These are phyloP conservation scores for Manihot esculenta DNA, from an alignment of 441 rosid genomes.

Conservation along the genomic window DNA sequence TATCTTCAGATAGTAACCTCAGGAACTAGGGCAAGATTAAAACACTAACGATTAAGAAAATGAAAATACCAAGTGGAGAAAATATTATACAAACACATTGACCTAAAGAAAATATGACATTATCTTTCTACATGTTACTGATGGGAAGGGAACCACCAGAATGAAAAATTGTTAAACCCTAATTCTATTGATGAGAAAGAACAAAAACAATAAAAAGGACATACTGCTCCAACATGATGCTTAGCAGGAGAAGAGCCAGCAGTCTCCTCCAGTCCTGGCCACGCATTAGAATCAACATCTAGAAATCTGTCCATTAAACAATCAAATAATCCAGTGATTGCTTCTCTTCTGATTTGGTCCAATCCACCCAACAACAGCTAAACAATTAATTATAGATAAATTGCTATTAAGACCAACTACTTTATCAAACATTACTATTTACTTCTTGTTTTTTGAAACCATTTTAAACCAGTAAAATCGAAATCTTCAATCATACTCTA, in stretches of 20 bases:
- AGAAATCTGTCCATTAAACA: constrained; percentile 47
- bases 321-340: neutral
- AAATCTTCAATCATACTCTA: no score
- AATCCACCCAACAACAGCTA: no score
- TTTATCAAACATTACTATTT: no score
- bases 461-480: no score
- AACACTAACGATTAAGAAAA: neutral
- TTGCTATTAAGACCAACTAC: no score
- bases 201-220: constrained; percentile 15
- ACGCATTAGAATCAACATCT: constrained; percentile 57
- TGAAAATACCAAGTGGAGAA: neutral
- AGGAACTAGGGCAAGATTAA: constrained; percentile 46
- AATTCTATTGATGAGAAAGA: neutral
- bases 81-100: neutral
- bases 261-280: constrained; percentile 87
- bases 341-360: no score
- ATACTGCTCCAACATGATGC: constrained; percentile 84
- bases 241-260: constrained; percentile 70
- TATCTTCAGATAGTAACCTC: constrained; percentile 74
- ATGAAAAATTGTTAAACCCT: neutral
- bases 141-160: neutral
- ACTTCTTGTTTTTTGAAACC: no score
- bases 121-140: neutral
- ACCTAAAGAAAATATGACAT: neutral
- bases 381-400: no score